Evolutionary conservation across 352 stramenopile species (phyloP).

Genomic region (Phytophthora ramorum): DNA sequence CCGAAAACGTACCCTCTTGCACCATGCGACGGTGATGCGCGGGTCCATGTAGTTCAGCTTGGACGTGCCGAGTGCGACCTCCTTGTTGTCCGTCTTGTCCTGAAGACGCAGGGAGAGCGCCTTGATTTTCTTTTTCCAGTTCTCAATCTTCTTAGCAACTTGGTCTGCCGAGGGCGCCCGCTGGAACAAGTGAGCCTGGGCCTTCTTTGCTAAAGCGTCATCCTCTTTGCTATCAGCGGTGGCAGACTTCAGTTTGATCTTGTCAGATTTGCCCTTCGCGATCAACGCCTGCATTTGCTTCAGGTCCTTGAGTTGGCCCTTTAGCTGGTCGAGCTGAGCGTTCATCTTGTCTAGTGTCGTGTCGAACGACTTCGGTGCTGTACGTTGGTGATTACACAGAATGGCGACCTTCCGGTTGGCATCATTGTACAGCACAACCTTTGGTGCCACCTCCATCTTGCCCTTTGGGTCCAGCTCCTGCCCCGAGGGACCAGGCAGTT

Average conservation of each 20-base stretch:
- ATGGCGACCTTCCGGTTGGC: constrained; percentile 99
- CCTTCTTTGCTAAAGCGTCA: constrained; percentile 90
- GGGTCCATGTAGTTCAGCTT: constrained; percentile 99
- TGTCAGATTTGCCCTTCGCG: constrained; percentile 88
- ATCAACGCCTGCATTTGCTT: constrained; percentile 92
- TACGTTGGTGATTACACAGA: constrained; percentile 99
- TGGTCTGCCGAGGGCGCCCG: constrained; percentile 92
- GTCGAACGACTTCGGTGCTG: constrained; percentile 98
- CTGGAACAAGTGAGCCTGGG: constrained; percentile 95
- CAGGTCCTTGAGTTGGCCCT: constrained; percentile 95
- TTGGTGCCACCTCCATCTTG: constrained; percentile 79
- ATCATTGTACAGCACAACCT: constrained; percentile 99
- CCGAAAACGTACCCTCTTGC: constrained; percentile 95
- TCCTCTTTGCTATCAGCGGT: constrained; percentile 87
- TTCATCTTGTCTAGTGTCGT: constrained; percentile 95
- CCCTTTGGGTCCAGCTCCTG: constrained; percentile 63
- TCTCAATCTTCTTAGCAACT: constrained; percentile 95
- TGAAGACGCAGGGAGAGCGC: constrained; percentile 92
- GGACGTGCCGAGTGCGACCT: constrained; percentile 98
- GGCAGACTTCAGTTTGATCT: constrained; percentile 91
- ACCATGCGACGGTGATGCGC: constrained; percentile 99
- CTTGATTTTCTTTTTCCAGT: constrained; percentile 95
- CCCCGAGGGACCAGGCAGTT: constrained; percentile 80
- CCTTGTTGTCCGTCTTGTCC: constrained; percentile 99
- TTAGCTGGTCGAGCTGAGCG: constrained; percentile 92